phyloP scores from a whole-genome alignment of 164 flowering plant genomes.

The Euptelea pleiosperma region DNA sequence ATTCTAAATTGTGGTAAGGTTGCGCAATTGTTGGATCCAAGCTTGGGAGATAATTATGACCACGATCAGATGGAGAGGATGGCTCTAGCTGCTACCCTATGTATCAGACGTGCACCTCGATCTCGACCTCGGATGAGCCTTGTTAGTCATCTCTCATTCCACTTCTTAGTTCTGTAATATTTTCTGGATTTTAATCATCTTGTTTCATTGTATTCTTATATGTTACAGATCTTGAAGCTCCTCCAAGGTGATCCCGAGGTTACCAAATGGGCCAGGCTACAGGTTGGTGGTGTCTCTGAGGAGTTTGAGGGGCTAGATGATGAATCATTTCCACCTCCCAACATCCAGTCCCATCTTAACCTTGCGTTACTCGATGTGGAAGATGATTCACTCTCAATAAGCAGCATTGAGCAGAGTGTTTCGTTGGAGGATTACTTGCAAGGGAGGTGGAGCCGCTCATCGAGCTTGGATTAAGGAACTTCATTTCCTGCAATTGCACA shows the following conservation, averaged over 20 bases:
- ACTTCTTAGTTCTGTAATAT: background rate
- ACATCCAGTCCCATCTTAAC: slow-evolving; percentile 73
- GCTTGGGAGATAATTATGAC: slow-evolving; percentile 46
- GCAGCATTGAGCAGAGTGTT: slow-evolving; percentile 60
- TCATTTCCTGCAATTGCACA: background rate
- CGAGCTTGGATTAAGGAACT: slow-evolving; percentile 63
- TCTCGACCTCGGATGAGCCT: slow-evolving; percentile 71
- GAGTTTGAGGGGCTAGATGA: slow-evolving; percentile 49
- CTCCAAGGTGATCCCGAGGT: slow-evolving; percentile 80
- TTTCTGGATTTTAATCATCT: background rate
- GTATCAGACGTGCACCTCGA: slow-evolving; percentile 64
- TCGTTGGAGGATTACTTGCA: slow-evolving; percentile 77
- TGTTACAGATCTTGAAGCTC: slow-evolving; percentile 68
- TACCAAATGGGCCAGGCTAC: slow-evolving; percentile 65
- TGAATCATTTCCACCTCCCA: slow-evolving; percentile 40
- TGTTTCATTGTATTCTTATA: background rate
- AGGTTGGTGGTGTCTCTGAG: slow-evolving; percentile 38
- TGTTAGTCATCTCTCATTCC: slow-evolving; percentile 40
- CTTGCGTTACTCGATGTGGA: slow-evolving; percentile 84
- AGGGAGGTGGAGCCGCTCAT: slow-evolving; percentile 88
- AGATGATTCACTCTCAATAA: slow-evolving; percentile 61
- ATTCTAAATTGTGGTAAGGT: slow-evolving; percentile 55
- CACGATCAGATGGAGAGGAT: slow-evolving; percentile 68
- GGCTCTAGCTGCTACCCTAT: slow-evolving; percentile 79
- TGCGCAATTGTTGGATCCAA: slow-evolving; percentile 57